phyloP scores from a whole-genome alignment of 177 flowering plant species.

The Vitis hybrid region DNA sequence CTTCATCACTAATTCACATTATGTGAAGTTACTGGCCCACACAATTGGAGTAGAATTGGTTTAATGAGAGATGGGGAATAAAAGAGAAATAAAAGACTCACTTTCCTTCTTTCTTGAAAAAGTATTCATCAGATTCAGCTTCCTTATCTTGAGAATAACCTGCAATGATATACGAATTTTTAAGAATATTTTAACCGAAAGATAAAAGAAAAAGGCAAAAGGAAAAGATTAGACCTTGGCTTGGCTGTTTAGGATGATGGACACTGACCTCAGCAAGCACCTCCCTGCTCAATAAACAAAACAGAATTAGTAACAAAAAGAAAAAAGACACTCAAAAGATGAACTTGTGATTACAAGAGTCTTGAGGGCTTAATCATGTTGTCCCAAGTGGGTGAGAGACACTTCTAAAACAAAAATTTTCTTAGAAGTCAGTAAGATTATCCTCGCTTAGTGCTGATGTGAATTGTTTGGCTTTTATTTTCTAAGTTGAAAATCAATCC shows the following conservation, averaged over 20 bases:
- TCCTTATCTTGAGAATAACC: constrained; percentile 64
- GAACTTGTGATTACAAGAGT: background rate
- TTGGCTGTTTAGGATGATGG: constrained; percentile 49
- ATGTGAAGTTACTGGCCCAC: background rate
- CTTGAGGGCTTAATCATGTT: background rate
- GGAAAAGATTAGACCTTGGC: constrained; percentile 52
- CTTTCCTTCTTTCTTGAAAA: constrained; percentile 58
- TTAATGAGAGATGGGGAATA: background rate
- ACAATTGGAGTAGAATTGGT: background rate
- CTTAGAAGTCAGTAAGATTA: too few species aligned
- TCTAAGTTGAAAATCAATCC: too few species aligned
- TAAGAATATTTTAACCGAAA: background rate
- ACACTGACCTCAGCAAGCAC: constrained; percentile 51
- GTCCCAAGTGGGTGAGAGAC: background rate
- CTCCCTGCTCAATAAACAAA: constrained; percentile 43
- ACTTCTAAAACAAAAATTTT: background rate
- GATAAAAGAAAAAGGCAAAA: background rate
- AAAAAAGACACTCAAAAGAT: too few species aligned
- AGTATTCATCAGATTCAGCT: constrained; percentile 44
- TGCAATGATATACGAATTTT: constrained; percentile 9
- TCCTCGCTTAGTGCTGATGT: too few species aligned
- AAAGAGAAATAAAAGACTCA: constrained; percentile 27
- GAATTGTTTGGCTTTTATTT: too few species aligned
- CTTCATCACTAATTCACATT: background rate
- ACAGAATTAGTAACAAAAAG: background rate